Evolutionary conservation across 2,329 filamentous ascomycete species (phyloP).

Genomic region (Fusarium sp.): DNA sequence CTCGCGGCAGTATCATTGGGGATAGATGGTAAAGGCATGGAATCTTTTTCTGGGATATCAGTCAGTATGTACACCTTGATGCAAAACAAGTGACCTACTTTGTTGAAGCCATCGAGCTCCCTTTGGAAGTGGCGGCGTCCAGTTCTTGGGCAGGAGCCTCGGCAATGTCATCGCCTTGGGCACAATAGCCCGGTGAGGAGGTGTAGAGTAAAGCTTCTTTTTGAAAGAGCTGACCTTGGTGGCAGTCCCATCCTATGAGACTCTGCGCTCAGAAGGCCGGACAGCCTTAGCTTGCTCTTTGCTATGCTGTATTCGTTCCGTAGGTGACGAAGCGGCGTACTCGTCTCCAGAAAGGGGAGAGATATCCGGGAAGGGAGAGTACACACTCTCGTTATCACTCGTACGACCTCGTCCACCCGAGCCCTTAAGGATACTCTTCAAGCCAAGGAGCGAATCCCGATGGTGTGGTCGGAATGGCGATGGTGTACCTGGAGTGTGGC

Average conservation of each 20-base stretch:
- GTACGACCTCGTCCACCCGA: neutral
- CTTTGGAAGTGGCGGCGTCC: neutral
- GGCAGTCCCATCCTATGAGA: slow-evolving; percentile 6
- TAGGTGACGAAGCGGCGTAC: slow-evolving; percentile 18
- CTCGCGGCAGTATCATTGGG: neutral
- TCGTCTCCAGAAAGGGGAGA: slow-evolving; percentile 10
- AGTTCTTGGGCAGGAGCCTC: neutral
- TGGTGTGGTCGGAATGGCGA: slow-evolving; percentile 32
- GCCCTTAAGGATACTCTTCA: slow-evolving; percentile 36
- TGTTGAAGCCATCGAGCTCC: slow-evolving; percentile 23
- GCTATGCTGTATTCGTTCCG: slow-evolving; percentile 18
- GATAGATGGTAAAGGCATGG: slow-evolving; percentile 4
- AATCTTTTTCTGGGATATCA: slow-evolving; percentile 5
- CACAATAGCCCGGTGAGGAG: neutral
- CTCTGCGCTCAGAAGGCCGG: slow-evolving; percentile 5
- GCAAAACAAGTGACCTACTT: slow-evolving; percentile 9
- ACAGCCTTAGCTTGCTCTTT: slow-evolving; percentile 22
- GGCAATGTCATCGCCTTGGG: neutral
- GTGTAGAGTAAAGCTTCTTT: neutral
- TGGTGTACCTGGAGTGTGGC: neutral
- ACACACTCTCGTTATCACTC: neutral
- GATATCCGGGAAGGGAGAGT: neutral
- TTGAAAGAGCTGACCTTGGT: neutral
- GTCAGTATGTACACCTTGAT: slow-evolving; percentile 10
- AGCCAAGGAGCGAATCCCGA: slow-evolving; percentile 20